Evolutionary conservation across 1,284 basidiomycete genomes (phyloP).

Genomic region (Coniferiporia sulphurascens): DNA sequence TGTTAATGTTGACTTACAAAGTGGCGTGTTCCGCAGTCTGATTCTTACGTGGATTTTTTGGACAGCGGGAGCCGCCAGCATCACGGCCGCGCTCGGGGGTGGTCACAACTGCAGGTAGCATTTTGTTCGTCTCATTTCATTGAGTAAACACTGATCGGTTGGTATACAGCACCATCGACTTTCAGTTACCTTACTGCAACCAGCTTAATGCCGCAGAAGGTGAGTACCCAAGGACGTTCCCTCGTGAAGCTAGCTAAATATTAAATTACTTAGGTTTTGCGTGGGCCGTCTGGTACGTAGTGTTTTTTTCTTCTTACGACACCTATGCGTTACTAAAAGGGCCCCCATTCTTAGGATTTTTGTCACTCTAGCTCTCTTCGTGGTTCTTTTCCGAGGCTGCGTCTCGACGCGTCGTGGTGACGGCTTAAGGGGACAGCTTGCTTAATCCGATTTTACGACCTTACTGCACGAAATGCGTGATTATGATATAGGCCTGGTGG

Average conservation of each 20-base stretch:
- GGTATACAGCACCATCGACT: constrained; percentile 26
- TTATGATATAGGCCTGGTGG: no score
- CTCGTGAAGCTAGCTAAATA: background rate
- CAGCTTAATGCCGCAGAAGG: constrained; percentile 59
- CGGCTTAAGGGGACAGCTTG: constrained; percentile 48
- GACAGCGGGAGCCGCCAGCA: constrained; percentile 61
- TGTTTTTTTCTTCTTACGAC: constrained; percentile 5
- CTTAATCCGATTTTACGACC: constrained; percentile 18
- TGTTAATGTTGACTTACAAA: constrained; percentile 1
- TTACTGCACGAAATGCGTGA: background rate
- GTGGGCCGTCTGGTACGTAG: constrained; percentile 56
- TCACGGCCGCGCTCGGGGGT: constrained; percentile 61
- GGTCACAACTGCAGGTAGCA: constrained; percentile 58
- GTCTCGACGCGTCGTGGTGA: constrained; percentile 48
- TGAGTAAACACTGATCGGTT: background rate
- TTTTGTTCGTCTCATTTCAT: constrained; percentile 7
- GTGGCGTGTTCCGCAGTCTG: constrained; percentile 37
- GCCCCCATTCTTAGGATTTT: constrained; percentile 39
- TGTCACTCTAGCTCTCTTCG: constrained; percentile 46
- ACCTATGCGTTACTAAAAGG: background rate
- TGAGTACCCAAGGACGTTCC: background rate
- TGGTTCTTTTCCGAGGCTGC: constrained; percentile 50
- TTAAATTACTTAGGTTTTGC: constrained; percentile 36
- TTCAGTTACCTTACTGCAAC: constrained; percentile 54
- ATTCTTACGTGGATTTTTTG: constrained; percentile 67